phyloP scores from a whole-genome alignment of 139 green algal genomes.

The Haematococcus lacustris region DNA sequence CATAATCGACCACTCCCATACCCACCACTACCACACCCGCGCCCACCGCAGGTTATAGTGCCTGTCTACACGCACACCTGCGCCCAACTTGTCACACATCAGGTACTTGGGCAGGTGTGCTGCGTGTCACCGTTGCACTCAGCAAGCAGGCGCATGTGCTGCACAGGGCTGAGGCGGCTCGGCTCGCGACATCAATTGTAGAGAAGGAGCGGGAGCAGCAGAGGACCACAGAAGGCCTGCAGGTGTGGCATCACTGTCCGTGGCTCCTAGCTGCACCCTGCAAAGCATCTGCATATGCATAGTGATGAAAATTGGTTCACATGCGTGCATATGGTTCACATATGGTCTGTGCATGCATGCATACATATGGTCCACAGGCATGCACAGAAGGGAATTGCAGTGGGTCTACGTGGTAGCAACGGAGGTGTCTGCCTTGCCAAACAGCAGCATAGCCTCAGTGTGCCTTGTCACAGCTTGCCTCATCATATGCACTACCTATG shows the following conservation, averaged over 20 bases:
- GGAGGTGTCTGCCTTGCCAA: not conserved
- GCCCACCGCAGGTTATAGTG: no score
- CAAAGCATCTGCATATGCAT: not conserved
- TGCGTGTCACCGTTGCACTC: not conserved
- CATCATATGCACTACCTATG: not conserved
- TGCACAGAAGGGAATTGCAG: no score
- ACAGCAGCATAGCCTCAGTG: not conserved
- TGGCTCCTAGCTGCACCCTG: not conserved
- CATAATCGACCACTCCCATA: no score
- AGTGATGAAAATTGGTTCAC: not conserved
- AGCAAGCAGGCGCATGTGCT: not conserved
- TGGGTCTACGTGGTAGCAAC: no score
- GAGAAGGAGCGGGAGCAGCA: slow-evolving; percentile 34
- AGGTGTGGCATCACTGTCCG: not conserved
- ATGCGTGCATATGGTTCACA: not conserved
- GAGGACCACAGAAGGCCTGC: slow-evolving; percentile 20
- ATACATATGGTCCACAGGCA: not conserved
- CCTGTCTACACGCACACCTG: no score
- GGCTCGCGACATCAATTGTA: slow-evolving; percentile 17
- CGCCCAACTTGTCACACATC: not conserved
- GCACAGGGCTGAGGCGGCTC: slow-evolving; percentile 13
- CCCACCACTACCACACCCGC: no score
- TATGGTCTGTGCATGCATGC: not conserved
- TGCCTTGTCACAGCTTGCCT: not conserved
- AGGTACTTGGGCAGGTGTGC: not conserved